Percentiles rank a stretch among this genome's conserved stretches.
These are phyloP conservation scores for Neolentinus lepideus DNA, from an alignment of 1,284 basidiomycete genomes.

Conservation along the genomic window DNA sequence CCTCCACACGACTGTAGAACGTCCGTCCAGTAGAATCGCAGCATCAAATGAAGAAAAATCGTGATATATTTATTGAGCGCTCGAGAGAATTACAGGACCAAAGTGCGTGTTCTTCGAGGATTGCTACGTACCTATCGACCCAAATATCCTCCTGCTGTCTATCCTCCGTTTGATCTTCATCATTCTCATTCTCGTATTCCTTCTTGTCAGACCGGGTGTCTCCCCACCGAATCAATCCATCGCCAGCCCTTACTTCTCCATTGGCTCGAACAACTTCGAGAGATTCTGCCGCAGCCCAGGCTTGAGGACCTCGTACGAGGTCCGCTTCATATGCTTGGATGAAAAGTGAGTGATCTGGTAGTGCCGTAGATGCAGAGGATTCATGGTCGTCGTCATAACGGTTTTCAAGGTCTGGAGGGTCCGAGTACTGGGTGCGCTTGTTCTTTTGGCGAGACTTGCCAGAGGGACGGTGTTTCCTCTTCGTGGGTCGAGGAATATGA, in stretches of 20 bases:
- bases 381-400: not conserved
- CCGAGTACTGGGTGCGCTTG: not conserved
- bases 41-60: not conserved
- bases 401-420: not conserved
- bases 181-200: slow-evolving; percentile 2
- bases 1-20: slow-evolving; percentile 3
- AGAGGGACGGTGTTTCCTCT: not conserved
- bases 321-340: slow-evolving; percentile 67
- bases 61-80: not conserved
- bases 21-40: slow-evolving; percentile 5
- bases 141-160: slow-evolving; percentile 22
- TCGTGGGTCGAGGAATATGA: not conserved
- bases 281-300: slow-evolving; percentile 32
- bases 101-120: not conserved
- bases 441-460: not conserved
- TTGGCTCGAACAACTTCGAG: slow-evolving; percentile 30
- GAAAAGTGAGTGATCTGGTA: slow-evolving; percentile 27
- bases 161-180: slow-evolving; percentile 4
- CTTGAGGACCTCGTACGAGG: slow-evolving; percentile 41
- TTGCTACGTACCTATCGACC: slow-evolving; percentile 58
- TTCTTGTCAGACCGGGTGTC: not conserved
- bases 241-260: slow-evolving; percentile 19
- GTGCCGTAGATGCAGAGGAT: not conserved
- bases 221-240: slow-evolving; percentile 40
- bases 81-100: not conserved